Percentiles rank a stretch among this genome's conserved stretches.
Conservation (phyloP, 2,329 filamentous ascomycete species). For the Aspergillus thermomutatus region DNA sequence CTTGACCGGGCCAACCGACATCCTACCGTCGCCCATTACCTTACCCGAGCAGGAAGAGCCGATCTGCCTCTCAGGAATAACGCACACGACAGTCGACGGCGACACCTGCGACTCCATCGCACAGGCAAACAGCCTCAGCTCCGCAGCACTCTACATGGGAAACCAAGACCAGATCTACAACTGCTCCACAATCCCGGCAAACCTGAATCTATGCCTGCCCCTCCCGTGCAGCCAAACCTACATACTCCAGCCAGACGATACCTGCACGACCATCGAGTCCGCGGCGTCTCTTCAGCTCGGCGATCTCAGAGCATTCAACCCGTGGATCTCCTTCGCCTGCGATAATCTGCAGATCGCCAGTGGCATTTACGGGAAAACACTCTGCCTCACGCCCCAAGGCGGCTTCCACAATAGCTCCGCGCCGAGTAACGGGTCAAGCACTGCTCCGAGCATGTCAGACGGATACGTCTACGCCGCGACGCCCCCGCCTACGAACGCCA, state of each 20-base stretch:
- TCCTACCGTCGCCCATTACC: not conserved
- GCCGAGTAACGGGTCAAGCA: conserved; percentile 2
- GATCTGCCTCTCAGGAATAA: conserved; percentile 6
- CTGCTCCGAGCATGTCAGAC: not conserved
- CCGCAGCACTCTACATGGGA: conserved; percentile 25
- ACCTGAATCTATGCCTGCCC: not conserved
- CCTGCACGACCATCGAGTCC: too few species aligned
- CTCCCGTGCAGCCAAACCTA: not conserved
- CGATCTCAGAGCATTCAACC: not conserved
- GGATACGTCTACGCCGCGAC: too few species aligned
- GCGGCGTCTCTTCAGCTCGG: not conserved
- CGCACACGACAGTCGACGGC: not conserved
- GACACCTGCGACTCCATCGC: conserved; percentile 10
- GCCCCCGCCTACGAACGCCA: conserved; percentile 15
- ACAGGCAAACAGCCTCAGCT: not conserved
- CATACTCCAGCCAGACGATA: not conserved
- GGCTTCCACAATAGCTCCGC: not conserved
- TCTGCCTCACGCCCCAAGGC: conserved; percentile 7
- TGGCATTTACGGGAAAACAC: conserved; percentile 1
- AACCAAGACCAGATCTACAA: conserved; percentile 19
- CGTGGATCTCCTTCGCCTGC: conserved; percentile 6
- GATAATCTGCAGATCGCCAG: conserved; percentile 2
- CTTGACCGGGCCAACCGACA: conserved; percentile 4
- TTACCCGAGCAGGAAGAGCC: conserved; percentile 1
- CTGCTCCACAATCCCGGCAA: conserved; percentile 1